Evolutionary conservation across 2,329 filamentous ascomycete species (phyloP), one percentile per base, ranked within the genome.

Genomic region (Fusarium sp.): DNA sequence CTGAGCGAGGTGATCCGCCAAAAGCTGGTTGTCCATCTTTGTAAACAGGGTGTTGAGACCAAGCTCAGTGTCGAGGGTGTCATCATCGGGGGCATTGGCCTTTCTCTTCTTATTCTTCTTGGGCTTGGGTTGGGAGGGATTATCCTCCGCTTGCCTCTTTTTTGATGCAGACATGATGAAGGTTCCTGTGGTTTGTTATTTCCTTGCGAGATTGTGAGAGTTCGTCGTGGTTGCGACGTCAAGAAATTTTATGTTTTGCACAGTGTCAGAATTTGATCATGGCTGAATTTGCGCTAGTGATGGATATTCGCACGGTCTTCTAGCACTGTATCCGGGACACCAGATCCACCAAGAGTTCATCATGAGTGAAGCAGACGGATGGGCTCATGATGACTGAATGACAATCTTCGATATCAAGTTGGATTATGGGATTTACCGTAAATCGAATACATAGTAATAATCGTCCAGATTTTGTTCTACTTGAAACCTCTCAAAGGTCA

Each of bases 1-100:
- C 79, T 96, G 92, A 8, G 93, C 93, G 70, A 98, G 87, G 81
- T 98, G 92, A 81, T 98, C 96, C 2, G 95, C 94, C 55, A 98
- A 85, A 46, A 98, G 87, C 74, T 92, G 90, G 69, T 90, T 92
- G 81, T 98, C 94, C 92, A 98, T 95, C 69, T 91, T 90, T 51
- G 91, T 90, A 80, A 98, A 93, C 5, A 93, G 90, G 73, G 90
- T 91, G 83, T 98, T 97, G 74, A 98, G 85, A 8, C 92, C 92
- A 36, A 92, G 89, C 77, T 94, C 90, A 49, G 90, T 87, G 79
- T 94, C 91, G 66, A 92, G 81, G 31, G 88, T 83, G 27, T 85
- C 86, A 56, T 92, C 89, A 46, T 90, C 87, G 75, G 67, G 88
- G 85, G 62, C 84, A 83, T 79, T 88, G 86, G 78, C 85, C 83